phyloP scores from a whole-genome alignment of 176 grass and related monocot genomes.

The Poa annua region DNA sequence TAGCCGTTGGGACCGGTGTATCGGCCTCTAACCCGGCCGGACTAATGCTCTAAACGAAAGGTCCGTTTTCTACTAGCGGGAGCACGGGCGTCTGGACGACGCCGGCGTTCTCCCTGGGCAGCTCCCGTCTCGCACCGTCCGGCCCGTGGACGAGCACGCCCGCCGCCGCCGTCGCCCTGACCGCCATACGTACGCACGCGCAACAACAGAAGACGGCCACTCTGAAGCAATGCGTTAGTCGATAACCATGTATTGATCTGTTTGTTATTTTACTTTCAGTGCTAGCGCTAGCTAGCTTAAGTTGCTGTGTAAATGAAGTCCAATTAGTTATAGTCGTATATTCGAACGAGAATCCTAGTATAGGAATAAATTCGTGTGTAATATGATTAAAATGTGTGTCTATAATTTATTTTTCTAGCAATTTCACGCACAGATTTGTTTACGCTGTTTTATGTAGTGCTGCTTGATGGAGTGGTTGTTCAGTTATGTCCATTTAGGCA shows the following conservation, averaged over 20 bases:
- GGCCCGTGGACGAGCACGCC: slow-evolving; percentile 26
- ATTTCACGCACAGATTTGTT: neutral
- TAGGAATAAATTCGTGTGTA: neutral
- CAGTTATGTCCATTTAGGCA: slow-evolving; percentile 18
- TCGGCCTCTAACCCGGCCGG: too few species aligned
- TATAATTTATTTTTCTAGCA: neutral
- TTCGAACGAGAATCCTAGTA: neutral
- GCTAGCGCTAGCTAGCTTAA: neutral
- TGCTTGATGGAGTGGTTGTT: slow-evolving; percentile 44
- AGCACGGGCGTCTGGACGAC: neutral
- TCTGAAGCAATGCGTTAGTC: neutral
- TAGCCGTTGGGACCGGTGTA: too few species aligned
- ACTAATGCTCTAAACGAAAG: too few species aligned
- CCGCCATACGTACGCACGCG: neutral
- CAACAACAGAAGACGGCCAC: neutral
- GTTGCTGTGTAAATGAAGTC: neutral
- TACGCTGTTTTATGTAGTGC: neutral
- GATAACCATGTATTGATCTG: neutral
- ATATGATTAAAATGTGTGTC: neutral
- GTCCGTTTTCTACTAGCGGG: too few species aligned
- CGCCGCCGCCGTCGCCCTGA: neutral
- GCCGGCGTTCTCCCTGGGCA: neutral
- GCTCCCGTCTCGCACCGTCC: slow-evolving; percentile 8
- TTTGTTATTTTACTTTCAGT: neutral
- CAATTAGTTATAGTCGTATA: neutral